Percentiles rank a stretch among this genome's conserved stretches.
Evolutionary conservation across 169 alveolate species (phyloP).

Genomic region (Cryptosporidium tyzzeri): DNA sequence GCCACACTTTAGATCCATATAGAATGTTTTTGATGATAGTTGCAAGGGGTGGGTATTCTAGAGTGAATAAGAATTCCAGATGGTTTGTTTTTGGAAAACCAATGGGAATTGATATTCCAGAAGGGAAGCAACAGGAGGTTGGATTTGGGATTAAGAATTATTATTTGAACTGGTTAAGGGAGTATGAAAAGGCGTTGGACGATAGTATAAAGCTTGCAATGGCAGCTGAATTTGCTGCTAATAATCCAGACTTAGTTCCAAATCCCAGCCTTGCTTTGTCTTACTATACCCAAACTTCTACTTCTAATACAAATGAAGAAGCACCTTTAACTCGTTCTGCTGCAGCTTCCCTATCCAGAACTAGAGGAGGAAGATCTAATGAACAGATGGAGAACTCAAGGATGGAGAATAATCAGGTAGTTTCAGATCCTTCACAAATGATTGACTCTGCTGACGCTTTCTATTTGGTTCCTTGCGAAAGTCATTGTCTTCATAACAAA

Average conservation of each 20-base stretch:
- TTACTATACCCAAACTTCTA: slow-evolving; percentile 29
- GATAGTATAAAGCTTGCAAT: slow-evolving; percentile 53
- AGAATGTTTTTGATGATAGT: slow-evolving; percentile 64
- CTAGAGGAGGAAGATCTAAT: background rate
- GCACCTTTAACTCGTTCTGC: slow-evolving; percentile 70
- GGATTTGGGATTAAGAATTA: slow-evolving; percentile 56
- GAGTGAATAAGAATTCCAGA: slow-evolving; percentile 72
- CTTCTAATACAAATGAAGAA: slow-evolving; percentile 10
- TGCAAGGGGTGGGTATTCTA: slow-evolving; percentile 68
- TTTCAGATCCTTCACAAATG: background rate
- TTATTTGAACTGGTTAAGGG: slow-evolving; percentile 62
- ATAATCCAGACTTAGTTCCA: slow-evolving; percentile 63
- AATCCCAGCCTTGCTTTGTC: slow-evolving; percentile 55
- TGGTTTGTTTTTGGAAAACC: slow-evolving; percentile 76
- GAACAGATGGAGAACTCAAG: background rate
- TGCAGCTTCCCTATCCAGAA: slow-evolving; percentile 64
- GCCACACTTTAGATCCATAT: slow-evolving; percentile 46
- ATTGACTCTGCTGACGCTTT: slow-evolving; percentile 1
- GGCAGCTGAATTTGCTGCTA: slow-evolving; percentile 72
- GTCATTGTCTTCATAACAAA: background rate
- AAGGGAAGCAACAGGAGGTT: slow-evolving; percentile 64
- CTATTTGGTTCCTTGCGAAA: slow-evolving; percentile 19
- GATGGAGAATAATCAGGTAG: background rate
- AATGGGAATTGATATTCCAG: slow-evolving; percentile 70
- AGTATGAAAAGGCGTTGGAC: slow-evolving; percentile 65